Conservation (phyloP, 768 basidiomycete genomes). For the Collybia sp. region DNA sequence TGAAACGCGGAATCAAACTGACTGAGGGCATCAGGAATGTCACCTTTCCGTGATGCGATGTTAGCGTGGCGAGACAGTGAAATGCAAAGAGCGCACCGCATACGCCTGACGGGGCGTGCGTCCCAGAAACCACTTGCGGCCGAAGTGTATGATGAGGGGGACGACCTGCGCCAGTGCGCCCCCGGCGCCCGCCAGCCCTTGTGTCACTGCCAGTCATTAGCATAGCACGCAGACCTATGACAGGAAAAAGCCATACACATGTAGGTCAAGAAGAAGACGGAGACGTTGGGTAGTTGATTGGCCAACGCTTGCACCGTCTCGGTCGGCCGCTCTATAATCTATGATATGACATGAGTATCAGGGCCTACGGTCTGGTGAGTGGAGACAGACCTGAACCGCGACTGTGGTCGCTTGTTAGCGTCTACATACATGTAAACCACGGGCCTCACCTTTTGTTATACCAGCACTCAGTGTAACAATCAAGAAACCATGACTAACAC, state of each 20-base stretch:
- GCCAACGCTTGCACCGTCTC: slow-evolving; percentile 39
- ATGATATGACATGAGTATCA: background rate
- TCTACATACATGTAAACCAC: background rate
- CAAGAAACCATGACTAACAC: slow-evolving; percentile 60
- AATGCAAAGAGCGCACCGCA: slow-evolving; percentile 15
- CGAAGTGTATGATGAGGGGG: slow-evolving; percentile 50
- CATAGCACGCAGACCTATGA: background rate
- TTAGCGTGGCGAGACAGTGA: background rate
- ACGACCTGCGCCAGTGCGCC: slow-evolving; percentile 49
- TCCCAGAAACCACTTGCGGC: slow-evolving; percentile 62
- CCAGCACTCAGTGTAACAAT: slow-evolving; percentile 63
- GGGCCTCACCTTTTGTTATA: slow-evolving; percentile 34
- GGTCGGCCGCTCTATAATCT: slow-evolving; percentile 41
- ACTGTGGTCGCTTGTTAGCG: too few species aligned
- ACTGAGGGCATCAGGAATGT: slow-evolving; percentile 52
- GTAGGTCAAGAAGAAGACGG: slow-evolving; percentile 63
- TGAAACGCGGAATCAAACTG: slow-evolving; percentile 7
- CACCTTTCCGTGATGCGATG: slow-evolving; percentile 21
- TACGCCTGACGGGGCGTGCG: slow-evolving; percentile 65
- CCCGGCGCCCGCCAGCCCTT: slow-evolving; percentile 49
- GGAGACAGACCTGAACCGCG: too few species aligned
- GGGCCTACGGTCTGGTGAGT: too few species aligned
- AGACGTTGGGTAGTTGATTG: slow-evolving; percentile 46
- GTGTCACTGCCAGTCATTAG: slow-evolving; percentile 29
- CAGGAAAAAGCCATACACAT: slow-evolving; percentile 29